Conservation (phyloP, 1,284 basidiomycete species). For the Cryptococcus amylolentus region DNA sequence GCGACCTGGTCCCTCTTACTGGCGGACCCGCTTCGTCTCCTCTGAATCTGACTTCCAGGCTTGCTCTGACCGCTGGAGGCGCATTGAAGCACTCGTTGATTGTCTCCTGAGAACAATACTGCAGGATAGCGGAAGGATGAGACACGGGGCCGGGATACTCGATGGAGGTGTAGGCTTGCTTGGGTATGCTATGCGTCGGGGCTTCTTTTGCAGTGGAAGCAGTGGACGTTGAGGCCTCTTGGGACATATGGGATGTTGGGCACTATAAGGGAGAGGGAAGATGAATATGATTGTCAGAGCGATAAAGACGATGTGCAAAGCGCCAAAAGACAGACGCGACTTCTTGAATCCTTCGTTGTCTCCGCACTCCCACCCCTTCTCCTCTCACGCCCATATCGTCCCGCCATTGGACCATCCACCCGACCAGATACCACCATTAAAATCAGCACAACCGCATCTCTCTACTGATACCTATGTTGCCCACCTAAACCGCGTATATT, state of each 20-base stretch:
- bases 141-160: constrained; percentile 86
- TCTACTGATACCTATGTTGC: constrained; percentile 24
- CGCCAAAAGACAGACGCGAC: not conserved
- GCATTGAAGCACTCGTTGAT: constrained; percentile 67
- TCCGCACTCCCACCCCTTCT: constrained; percentile 10
- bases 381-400: constrained; percentile 18
- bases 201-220: constrained; percentile 43
- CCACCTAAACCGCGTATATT: constrained; percentile 2
- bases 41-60: constrained; percentile 70
- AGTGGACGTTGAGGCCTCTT: not conserved
- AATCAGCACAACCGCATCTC: constrained; percentile 21
- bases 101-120: constrained; percentile 63
- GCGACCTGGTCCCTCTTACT: constrained; percentile 69
- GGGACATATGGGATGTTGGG: not conserved
- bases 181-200: constrained; percentile 56
- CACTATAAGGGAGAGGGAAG: not conserved
- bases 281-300: not conserved
- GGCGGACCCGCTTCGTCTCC: constrained; percentile 72
- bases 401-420: constrained; percentile 31
- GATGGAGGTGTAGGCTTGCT: constrained; percentile 67
- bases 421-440: not conserved
- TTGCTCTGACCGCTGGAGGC: constrained; percentile 50
- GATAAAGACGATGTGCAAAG: not conserved
- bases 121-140: constrained; percentile 57
- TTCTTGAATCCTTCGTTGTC: constrained; percentile 2